phyloP scores from a whole-genome alignment of 345 rosid species.

The Gynandropsis gynandra region DNA sequence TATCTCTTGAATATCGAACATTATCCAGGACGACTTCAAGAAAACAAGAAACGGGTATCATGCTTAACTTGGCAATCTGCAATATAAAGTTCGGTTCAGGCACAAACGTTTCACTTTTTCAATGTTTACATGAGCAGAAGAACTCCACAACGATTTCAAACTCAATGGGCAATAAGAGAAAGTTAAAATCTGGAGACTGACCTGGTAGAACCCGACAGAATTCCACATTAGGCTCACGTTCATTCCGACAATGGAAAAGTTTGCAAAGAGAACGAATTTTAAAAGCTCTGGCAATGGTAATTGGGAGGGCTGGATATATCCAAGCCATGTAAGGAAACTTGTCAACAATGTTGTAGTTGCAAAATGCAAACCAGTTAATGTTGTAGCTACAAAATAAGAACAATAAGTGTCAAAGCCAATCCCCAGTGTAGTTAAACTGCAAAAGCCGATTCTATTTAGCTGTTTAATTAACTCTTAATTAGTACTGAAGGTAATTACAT shows the following conservation, averaged over 20 bases:
- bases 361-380: conserved; percentile 96
- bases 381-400: conserved; percentile 70
- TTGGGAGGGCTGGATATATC: conserved; percentile 76
- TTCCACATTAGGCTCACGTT: conserved; percentile 99
- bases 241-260: conserved; percentile 98
- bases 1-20: conserved; percentile 87
- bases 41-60: conserved; percentile 96
- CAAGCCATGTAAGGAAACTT: conserved; percentile 63
- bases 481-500: not conserved
- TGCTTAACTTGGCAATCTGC: conserved; percentile 96
- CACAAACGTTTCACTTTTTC: not conserved
- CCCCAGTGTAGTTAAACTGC: too few relatives aligned
- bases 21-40: conserved; percentile 92
- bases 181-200: conserved; percentile 16
- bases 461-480: too few relatives aligned
- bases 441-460: too few relatives aligned
- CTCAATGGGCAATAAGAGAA: not conserved
- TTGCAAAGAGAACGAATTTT: conserved; percentile 84
- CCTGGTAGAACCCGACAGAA: conserved; percentile 99
- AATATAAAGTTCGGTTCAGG: conserved; percentile 16
- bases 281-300: conserved; percentile 70
- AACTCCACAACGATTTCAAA: not conserved
- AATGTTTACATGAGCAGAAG: not conserved
- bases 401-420: conserved; percentile 5
- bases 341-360: conserved; percentile 87